These are phyloP conservation scores for Bruguiera parviflora DNA, from an alignment of 345 rosid genomes.

Conservation along the genomic window DNA sequence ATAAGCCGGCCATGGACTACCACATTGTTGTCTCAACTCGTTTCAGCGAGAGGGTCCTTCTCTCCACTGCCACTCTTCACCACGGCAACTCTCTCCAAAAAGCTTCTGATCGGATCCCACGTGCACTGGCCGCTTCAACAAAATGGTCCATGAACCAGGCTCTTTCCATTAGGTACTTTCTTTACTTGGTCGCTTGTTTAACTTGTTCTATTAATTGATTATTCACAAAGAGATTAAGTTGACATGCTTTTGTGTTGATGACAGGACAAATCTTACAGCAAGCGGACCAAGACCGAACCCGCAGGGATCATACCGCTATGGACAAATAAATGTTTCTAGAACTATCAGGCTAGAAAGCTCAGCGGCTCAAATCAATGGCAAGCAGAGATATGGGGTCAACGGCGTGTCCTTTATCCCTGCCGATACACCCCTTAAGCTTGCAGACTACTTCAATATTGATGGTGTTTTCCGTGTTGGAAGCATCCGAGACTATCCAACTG, in stretches of 20 bases:
- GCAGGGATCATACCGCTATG: slow-evolving; percentile 94
- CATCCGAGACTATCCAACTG: slow-evolving; percentile 48
- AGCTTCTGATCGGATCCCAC: slow-evolving; percentile 42
- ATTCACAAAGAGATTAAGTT: neutral
- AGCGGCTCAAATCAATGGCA: slow-evolving; percentile 51
- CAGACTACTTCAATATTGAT: slow-evolving; percentile 69
- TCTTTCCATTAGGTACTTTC: slow-evolving; percentile 47
- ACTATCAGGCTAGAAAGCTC: slow-evolving; percentile 63
- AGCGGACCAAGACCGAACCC: slow-evolving; percentile 96
- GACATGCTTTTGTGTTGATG: neutral
- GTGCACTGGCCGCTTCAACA: slow-evolving; percentile 41
- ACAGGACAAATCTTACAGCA: slow-evolving; percentile 82
- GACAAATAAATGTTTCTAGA: slow-evolving; percentile 52
- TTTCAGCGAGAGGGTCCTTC: slow-evolving; percentile 39
- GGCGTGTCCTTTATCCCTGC: slow-evolving; percentile 63
- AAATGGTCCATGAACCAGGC: slow-evolving; percentile 73
- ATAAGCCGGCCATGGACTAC: slow-evolving; percentile 54
- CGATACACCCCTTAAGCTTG: slow-evolving; percentile 80
- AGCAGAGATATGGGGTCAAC: slow-evolving; percentile 76
- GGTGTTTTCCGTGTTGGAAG: slow-evolving; percentile 66
- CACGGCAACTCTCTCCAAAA: slow-evolving; percentile 46
- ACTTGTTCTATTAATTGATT: neutral
- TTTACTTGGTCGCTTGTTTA: neutral
- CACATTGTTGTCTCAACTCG: slow-evolving; percentile 53
- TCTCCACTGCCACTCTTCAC: slow-evolving; percentile 45